Conservation (phyloP, 2,329 filamentous ascomycete species). For the Alternaria sp. region DNA sequence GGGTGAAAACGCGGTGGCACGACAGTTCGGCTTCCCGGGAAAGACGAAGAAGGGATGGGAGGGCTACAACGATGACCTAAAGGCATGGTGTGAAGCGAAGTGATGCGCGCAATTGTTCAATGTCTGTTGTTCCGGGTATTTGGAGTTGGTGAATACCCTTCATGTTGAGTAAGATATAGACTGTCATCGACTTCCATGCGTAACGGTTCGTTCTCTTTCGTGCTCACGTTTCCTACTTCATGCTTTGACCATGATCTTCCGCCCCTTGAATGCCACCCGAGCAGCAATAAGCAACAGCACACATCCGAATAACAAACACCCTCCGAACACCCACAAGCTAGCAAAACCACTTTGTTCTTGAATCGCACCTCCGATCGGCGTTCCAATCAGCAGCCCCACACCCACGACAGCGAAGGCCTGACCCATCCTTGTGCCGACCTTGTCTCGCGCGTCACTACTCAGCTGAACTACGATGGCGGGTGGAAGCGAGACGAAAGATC, state of each 20-base stretch:
- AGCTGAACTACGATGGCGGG: constrained; percentile 55
- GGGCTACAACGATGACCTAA: constrained; percentile 21
- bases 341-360: constrained; percentile 53
- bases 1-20: constrained; percentile 14
- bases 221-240: constrained; percentile 7
- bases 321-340: constrained; percentile 54
- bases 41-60: constrained; percentile 18
- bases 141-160: not conserved
- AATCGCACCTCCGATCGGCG: constrained; percentile 64
- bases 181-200: not conserved
- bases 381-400: constrained; percentile 61
- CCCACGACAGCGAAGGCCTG: constrained; percentile 61
- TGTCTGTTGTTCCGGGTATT: not conserved
- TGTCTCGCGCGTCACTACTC: constrained; percentile 49
- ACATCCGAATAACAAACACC: constrained; percentile 35
- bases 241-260: constrained; percentile 32
- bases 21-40: constrained; percentile 13
- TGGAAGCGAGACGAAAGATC: constrained; percentile 54
- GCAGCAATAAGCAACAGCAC: constrained; percentile 25
- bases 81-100: constrained; percentile 16
- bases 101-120: not conserved
- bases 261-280: constrained; percentile 35
- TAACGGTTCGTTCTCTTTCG: not conserved
- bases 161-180: not conserved
- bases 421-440: constrained; percentile 61